A percentile compares a stretch with the other conserved stretches of the same genome.
These are phyloP conservation scores for Sporothrix dimorphospora DNA, from an alignment of 2,329 filamentous ascomycete species.

Conservation along the genomic window DNA sequence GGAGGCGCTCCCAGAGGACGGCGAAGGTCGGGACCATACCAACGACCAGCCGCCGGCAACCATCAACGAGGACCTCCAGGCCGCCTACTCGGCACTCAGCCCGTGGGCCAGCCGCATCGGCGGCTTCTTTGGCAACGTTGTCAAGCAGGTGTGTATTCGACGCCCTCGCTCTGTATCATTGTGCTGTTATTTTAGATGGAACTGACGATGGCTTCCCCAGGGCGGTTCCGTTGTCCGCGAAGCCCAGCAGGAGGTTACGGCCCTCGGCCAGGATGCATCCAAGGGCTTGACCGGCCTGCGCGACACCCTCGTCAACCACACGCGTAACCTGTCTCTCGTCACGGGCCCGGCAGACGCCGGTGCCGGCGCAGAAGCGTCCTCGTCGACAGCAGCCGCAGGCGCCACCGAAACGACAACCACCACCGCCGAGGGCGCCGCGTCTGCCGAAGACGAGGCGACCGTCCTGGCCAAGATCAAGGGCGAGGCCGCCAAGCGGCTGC, in stretches of 20 bases:
- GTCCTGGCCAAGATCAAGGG: constrained; percentile 75
- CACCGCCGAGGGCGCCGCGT: constrained; percentile 37
- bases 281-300: constrained; percentile 76
- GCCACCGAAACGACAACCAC: constrained; percentile 49
- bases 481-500: constrained; percentile 81
- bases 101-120: constrained; percentile 90
- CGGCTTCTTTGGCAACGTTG: constrained; percentile 86
- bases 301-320: constrained; percentile 70
- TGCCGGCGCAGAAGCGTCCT: constrained; percentile 37
- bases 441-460: constrained; percentile 47
- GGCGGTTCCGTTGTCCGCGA: constrained; percentile 83
- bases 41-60: constrained; percentile 52
- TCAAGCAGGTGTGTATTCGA: constrained; percentile 73
- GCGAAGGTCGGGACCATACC: constrained; percentile 47
- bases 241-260: constrained; percentile 80
- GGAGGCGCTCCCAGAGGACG: constrained; percentile 67
- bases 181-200: neutral
- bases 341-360: constrained; percentile 40
- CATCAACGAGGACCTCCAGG: constrained; percentile 86
- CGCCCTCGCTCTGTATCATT: neutral
- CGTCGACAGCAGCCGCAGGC: constrained; percentile 13
- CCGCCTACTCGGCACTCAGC: constrained; percentile 93
- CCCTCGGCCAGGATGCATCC: constrained; percentile 77
- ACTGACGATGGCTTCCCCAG: constrained; percentile 47
- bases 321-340: constrained; percentile 71